Evolutionary conservation across 163 green algal genomes (phyloP).

Genomic region (Trebouxia gelatinosa): DNA sequence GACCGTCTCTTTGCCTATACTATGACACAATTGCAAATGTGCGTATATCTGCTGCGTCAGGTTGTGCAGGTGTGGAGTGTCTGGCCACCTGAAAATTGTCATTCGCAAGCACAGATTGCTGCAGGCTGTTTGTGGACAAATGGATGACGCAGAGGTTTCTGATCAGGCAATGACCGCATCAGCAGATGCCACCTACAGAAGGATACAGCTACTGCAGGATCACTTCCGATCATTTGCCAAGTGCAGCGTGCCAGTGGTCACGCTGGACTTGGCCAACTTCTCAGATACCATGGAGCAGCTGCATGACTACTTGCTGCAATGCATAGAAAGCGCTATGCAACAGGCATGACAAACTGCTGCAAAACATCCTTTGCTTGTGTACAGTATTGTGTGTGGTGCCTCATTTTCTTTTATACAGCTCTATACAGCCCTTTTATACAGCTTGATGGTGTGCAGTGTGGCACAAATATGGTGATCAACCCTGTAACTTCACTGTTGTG

Average conservation of each 20-base stretch:
- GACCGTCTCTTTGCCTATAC: no score
- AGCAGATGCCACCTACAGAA: slow-evolving; percentile 18
- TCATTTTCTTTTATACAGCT: no score
- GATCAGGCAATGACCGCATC: slow-evolving; percentile 3
- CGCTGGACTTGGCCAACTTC: slow-evolving; percentile 52
- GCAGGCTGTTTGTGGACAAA: background rate
- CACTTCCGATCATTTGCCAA: slow-evolving; percentile 60
- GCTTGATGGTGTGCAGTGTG: no score
- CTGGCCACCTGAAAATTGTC: background rate
- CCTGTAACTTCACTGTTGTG: no score
- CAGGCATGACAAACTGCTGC: background rate
- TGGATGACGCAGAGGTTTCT: background rate
- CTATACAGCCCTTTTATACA: no score
- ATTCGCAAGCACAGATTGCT: background rate
- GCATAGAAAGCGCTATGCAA: slow-evolving; percentile 62
- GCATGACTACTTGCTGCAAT: slow-evolving; percentile 78
- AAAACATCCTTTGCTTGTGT: no score
- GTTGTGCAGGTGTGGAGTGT: background rate
- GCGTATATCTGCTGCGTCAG: no score
- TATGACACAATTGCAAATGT: no score
- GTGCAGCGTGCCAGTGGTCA: slow-evolving; percentile 58
- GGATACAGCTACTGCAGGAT: slow-evolving; percentile 55
- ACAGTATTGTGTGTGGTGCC: no score
- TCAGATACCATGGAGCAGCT: slow-evolving; percentile 60
- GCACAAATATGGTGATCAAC: no score